Evolutionary conservation across 805 yeast genomes (phyloP).

Genomic region (Candida mattraensis): DNA sequence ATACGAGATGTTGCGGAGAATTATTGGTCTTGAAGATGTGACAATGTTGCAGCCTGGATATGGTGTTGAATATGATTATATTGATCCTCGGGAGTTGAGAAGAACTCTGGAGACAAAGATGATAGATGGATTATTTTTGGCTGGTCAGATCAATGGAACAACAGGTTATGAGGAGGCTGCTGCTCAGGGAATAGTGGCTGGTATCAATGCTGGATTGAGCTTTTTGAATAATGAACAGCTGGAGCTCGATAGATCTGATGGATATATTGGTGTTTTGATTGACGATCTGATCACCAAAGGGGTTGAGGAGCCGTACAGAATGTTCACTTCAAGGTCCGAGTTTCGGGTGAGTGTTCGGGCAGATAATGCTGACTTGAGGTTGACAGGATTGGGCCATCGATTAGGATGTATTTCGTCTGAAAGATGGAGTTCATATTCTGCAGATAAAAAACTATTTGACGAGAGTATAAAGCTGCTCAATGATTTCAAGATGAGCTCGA

Average conservation of each 20-base stretch:
- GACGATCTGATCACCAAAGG: slow-evolving; percentile 96
- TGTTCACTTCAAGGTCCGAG: slow-evolving; percentile 97
- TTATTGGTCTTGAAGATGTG: slow-evolving; percentile 87
- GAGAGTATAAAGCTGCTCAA: slow-evolving; percentile 46
- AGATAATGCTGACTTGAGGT: slow-evolving; percentile 88
- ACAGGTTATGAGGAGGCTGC: slow-evolving; percentile 99
- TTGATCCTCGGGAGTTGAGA: slow-evolving; percentile 86
- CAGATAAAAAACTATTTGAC: slow-evolving; percentile 46
- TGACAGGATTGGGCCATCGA: slow-evolving; percentile 66
- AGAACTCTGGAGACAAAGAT: slow-evolving; percentile 79
- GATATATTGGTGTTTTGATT: slow-evolving; percentile 87
- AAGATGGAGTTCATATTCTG: slow-evolving; percentile 50
- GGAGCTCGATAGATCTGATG: slow-evolving; percentile 70
- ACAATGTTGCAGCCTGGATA: slow-evolving; percentile 93
- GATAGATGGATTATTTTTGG: slow-evolving; percentile 76
- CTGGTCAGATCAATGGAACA: slow-evolving; percentile 98
- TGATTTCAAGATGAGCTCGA: slow-evolving; percentile 47
- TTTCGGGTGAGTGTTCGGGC: slow-evolving; percentile 87
- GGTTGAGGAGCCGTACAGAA: slow-evolving; percentile 93
- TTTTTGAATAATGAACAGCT: slow-evolving; percentile 43
- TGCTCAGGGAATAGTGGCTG: slow-evolving; percentile 94
- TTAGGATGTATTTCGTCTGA: slow-evolving; percentile 65
- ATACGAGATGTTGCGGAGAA: slow-evolving; percentile 64
- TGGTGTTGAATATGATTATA: slow-evolving; percentile 98
- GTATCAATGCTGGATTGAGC: slow-evolving; percentile 86